Evolutionary conservation across 2,329 filamentous ascomycete species (phyloP).

Genomic region (Epichloe amarillans): DNA sequence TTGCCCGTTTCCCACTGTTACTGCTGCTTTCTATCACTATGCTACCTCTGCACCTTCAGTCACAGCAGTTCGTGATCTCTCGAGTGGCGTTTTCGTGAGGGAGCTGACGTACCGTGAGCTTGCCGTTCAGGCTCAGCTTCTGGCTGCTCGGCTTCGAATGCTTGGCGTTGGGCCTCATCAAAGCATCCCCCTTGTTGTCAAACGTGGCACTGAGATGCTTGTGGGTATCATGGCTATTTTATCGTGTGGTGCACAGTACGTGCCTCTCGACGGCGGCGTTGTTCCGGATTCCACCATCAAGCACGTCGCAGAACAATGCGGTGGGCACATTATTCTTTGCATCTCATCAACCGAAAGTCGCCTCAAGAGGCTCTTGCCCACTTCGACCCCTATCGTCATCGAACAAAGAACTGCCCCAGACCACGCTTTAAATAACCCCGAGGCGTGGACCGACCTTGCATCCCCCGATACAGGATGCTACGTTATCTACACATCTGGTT

Average conservation of each 20-base stretch:
- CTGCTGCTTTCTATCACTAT: slow-evolving; percentile 25
- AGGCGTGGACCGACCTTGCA: slow-evolving; percentile 18
- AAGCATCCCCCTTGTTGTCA: slow-evolving; percentile 40
- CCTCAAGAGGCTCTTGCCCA: slow-evolving; percentile 14
- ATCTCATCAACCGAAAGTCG: slow-evolving; percentile 25
- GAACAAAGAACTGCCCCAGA: slow-evolving; percentile 11
- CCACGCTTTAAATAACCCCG: slow-evolving; percentile 1
- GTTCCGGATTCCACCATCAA: slow-evolving; percentile 33
- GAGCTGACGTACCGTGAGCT: slow-evolving; percentile 33
- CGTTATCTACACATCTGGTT: slow-evolving; percentile 42
- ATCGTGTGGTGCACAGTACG: slow-evolving; percentile 44
- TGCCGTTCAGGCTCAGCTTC: slow-evolving; percentile 25
- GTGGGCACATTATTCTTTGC: slow-evolving; percentile 32
- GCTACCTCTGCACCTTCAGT: slow-evolving; percentile 22
- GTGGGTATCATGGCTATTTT: slow-evolving; percentile 43
- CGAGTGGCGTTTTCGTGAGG: slow-evolving; percentile 11
- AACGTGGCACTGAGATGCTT: slow-evolving; percentile 42
- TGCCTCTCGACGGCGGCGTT: slow-evolving; percentile 44
- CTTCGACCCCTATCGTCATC: slow-evolving; percentile 15
- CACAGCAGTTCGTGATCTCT: slow-evolving; percentile 25
- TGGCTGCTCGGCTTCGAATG: slow-evolving; percentile 25
- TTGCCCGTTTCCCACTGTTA: slow-evolving; percentile 25
- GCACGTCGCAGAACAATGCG: slow-evolving; percentile 35
- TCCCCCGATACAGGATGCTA: slow-evolving; percentile 28
- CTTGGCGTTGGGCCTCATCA: slow-evolving; percentile 30